Evolutionary conservation across 2,329 filamentous ascomycete species (phyloP), one percentile per base, ranked within the genome.

Genomic region (Microsporum canis): DNA sequence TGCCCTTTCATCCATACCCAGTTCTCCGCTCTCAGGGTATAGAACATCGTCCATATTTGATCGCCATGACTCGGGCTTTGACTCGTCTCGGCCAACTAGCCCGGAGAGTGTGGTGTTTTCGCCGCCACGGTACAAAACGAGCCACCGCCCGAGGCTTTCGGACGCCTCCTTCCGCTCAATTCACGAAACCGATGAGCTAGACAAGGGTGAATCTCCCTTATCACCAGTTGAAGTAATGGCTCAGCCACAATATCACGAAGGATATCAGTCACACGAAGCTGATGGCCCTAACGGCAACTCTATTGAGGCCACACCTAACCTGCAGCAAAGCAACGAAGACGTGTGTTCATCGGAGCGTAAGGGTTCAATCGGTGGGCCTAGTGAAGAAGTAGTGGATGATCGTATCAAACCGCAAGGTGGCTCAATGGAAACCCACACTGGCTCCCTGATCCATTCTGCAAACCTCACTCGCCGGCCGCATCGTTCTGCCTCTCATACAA

Each of bases 21-120:
- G 86, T 67, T 96, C 92, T 3, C 91, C 94, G 0, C 82, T 81
- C 51, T 94, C 90, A 1, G 84, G 84, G 34, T 84, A 85, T 64
- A 84, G 87, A 17, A 82, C 82, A 58, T 89, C 82, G 10, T 85
- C 88, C 0, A 78, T 96, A 55, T 96, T 96, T 68, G 92, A 96
- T 71, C 82, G 84, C 36, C 76, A 82, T 8, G 83, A 87, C 65
- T 81, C 79, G 64, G 81, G 80, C 60, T 78, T 76, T 53, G 86
- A 89, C 58, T 86, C 82, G 2, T 91, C 89, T 8, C 81, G 86
- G 56, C 89, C 91, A 0, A 87, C 84, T 0, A 96, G 91, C 41
- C 92, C 94, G 0, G 86, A 88, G 14, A 95, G 90, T 0, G 87
- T 85, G 59, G 77, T 86, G 12, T 72, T 75, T 56, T 82, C 70